A percentile compares a stretch with the other conserved stretches of the same genome.
Evolutionary conservation across 2,329 filamentous ascomycete genomes (phyloP).

Genomic region (Myriosclerotinia duriaeana): DNA sequence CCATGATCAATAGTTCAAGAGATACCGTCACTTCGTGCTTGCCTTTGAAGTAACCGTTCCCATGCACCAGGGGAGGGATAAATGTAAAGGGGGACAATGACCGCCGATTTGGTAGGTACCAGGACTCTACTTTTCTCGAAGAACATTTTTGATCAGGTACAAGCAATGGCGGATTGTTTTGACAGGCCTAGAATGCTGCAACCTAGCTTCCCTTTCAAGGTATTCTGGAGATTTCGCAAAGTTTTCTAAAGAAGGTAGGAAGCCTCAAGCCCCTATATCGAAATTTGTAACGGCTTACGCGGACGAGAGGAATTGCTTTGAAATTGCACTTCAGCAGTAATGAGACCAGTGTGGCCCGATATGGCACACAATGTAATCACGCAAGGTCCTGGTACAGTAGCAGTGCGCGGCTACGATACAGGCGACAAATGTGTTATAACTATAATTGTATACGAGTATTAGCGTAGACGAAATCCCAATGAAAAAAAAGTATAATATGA

Average conservation of each 20-base stretch:
- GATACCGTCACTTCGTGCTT: conserved; percentile 10
- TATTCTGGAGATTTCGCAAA: conserved; percentile 13
- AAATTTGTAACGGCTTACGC: conserved; percentile 17
- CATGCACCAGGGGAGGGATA: conserved; percentile 31
- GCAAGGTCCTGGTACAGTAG: conserved; percentile 9
- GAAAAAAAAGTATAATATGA: conserved; percentile 22
- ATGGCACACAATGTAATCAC: conserved; percentile 23
- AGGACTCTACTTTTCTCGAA: neutral
- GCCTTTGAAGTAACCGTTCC: conserved; percentile 29
- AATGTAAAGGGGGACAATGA: conserved; percentile 34
- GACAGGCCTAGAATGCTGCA: conserved; percentile 1
- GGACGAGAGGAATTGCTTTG: conserved; percentile 14
- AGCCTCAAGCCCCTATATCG: conserved; percentile 22
- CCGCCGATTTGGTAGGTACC: conserved; percentile 23
- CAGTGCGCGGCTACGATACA: conserved; percentile 9
- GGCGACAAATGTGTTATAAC: neutral
- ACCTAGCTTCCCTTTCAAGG: conserved; percentile 16
- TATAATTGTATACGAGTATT: conserved; percentile 22
- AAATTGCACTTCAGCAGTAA: conserved; percentile 17
- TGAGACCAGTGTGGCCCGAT: conserved; percentile 9
- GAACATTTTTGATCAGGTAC: conserved; percentile 5
- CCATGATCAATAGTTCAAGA: conserved; percentile 12
- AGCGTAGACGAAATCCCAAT: conserved; percentile 1
- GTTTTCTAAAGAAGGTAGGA: conserved; percentile 14
- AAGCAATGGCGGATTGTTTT: conserved; percentile 1